Base-by-base conservation (phyloP, 345 rosid genomes). In the Citrus maxima region DNA sequence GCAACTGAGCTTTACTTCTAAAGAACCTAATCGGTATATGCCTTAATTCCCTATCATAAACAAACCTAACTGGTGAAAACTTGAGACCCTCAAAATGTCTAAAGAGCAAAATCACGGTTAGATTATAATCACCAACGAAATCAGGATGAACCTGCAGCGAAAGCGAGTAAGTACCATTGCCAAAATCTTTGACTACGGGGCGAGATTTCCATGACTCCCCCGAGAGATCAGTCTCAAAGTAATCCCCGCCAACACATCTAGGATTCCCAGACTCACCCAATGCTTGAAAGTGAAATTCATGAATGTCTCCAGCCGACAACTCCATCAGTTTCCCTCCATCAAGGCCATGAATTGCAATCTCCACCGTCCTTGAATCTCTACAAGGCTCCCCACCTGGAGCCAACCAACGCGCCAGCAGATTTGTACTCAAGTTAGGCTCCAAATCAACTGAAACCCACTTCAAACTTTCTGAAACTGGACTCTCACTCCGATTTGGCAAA, bases 111-210 rank as follows among this genome's bases (percentile, higher is more conserved):
- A 90, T 87, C 40, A 96, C 75, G 34, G 97, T 88, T 74, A 96
- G 90, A 72, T 87, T 87, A 73, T 87, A 96, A 0, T 86, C 88
- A 74, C 98, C 99, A 25, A 81, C 78, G 74, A 94, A 96, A 84
- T 96, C 94, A 5, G 92, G 98, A 89, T 96, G 98, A 65, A 94
- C 95, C 73, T 94, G 99, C 69, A 96, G 84, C 14, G 87, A 87
- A 70, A 93, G 37, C 0, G 90, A 87, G 83, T 96, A 96, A 6
- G 90, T 85, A 55, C 98, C 99, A 68, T 96, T 89, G 27, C 90
- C 92, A 32, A 93, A 90, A 80, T 96, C 98, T 80, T 82, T 91
- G 64, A 96, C 89, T 60, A 82, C 80, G 24, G 99, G 98, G 80
- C 98, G 78, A 0, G 97, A 94, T 79, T 93, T 96, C 98, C 99